Base-by-base conservation (phyloP, 257 asterid species). In the Fraxinus quadrangulata region DNA sequence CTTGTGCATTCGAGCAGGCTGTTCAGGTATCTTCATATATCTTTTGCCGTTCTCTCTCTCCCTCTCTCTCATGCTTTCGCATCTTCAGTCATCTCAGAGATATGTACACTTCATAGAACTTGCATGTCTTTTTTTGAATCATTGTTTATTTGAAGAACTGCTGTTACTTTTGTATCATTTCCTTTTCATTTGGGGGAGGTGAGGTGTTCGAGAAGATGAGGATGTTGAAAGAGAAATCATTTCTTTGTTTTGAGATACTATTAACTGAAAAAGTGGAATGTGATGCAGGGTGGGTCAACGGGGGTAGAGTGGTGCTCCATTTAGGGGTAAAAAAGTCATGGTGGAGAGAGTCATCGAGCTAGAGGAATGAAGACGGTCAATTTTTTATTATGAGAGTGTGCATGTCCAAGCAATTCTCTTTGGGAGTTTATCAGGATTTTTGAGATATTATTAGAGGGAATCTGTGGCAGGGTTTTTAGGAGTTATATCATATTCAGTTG, bases 1-100 rank as follows among this genome's bases (percentile, higher is more conserved):
- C 99, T 78, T 96, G 99, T 90, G 92, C 98, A 8, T 96, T 96
- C 76, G 99, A 93, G 91, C 99, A 93, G 85, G 98, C 95, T 81
- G 97, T 96, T 83, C 97, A 93, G 99, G 99, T 96, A 88, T 76
- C 49, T 33, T 24, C 56, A 61, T 21, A n/a, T 16, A 6, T 54
- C 65, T 54, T n/a, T n/a, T 54, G 65, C 26, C 1, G 3, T 11
- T 2, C 26, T 56, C 2, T 13, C 42, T 3, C 0, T 42, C 51
- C 13, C 51, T 12, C 45, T 8, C 42, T 39, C 45, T 1, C 51
- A 11, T 31, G 9, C 13, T 8, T 12, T 2, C 1, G 17, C 51
- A 11, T 14, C 51, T 42, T 42, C 51, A 14, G 17, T 42, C 4
- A 11, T n/a, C 31, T n/a, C 0, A 5, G 67, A n/a, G 67, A 59